Base-by-base conservation (phyloP, 495 filamentous ascomycete genomes). In the Aspergillus cavernicola region DNA sequence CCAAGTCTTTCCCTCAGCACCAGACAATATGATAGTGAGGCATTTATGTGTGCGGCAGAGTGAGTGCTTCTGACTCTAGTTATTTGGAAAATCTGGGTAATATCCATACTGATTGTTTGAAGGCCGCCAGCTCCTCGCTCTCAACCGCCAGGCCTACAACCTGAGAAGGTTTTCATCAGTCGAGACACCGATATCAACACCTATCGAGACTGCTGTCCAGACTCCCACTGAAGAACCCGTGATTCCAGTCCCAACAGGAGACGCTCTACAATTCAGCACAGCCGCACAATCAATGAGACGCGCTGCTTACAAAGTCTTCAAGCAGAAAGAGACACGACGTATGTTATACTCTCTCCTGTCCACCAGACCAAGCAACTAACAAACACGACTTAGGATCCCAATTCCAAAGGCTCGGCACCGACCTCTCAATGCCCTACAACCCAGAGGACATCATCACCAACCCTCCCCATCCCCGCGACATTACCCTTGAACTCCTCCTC, bases 401-500 rank as follows among this genome's bases (percentile, higher is more conserved):
- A 50, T 70, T 72, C 56, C 60, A 65, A 42, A 44, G 48, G 5
- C 61, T 71, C 36, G 73, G 73, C 19, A 67, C 59, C 18, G 23
- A 31, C 6, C 52, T 73, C 35, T 44, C 50, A 38, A 45, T 60
- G 38, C 31, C 48, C 24, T 93, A 96, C 69, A 60, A 83, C 52
- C 89, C 90, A 12, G 77, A 85, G 56, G 68, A 77, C 37, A 61
- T 89, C 52, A 70, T 95, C 61, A 67, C 64, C 24, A 74, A 89
- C 65, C 92, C 95, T 1, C 90, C 90, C 4, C 68, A 72, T 15
- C 85, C 90, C 20, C 74, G 81, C 59, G 86, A 97, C 57, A 82
- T 95, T 40, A 90, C 90, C 50, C 85, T 98, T 50, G 91, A 96
- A 74, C 80, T 95, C 47, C 83, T 98, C 57, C 85, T 98, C 73